Conservation (phyloP, 345 rosid genomes). For the Salix koriyanagi region DNA sequence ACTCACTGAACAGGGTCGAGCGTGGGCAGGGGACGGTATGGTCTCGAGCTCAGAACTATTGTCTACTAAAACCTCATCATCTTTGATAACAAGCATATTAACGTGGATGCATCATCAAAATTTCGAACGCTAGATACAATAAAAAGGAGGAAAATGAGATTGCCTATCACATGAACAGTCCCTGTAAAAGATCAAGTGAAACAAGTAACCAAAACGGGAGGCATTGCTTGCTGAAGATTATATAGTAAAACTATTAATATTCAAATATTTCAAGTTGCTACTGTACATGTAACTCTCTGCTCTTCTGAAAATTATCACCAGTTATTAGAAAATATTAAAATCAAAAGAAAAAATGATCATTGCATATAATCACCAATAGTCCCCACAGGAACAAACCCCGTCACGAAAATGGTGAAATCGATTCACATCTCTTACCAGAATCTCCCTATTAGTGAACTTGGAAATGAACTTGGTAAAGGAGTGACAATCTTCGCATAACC, state of each 20-base stretch:
- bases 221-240: neutral
- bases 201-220: neutral
- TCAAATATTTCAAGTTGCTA: neutral
- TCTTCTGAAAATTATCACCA: neutral
- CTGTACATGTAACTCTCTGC: neutral
- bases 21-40: no score
- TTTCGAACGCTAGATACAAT: no score
- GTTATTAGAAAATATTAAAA: neutral
- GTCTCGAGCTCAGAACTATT: no score
- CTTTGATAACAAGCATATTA: no score
- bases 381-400: constrained; percentile 85
- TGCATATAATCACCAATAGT: constrained; percentile 46
- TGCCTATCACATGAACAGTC: neutral
- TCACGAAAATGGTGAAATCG: constrained; percentile 74
- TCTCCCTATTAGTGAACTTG: constrained; percentile 60
- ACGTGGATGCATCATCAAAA: no score
- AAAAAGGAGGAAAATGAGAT: no score
- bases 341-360: neutral
- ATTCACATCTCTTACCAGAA: constrained; percentile 81
- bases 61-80: no score
- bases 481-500: constrained; percentile 88
- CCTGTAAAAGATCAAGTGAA: neutral
- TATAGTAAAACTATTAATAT: no score
- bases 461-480: constrained; percentile 75
- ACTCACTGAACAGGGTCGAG: no score